Evolutionary conservation across 2,329 filamentous ascomycete species (phyloP), one percentile per base, ranked within the genome.

Genomic region (Epichloe amarillans): DNA sequence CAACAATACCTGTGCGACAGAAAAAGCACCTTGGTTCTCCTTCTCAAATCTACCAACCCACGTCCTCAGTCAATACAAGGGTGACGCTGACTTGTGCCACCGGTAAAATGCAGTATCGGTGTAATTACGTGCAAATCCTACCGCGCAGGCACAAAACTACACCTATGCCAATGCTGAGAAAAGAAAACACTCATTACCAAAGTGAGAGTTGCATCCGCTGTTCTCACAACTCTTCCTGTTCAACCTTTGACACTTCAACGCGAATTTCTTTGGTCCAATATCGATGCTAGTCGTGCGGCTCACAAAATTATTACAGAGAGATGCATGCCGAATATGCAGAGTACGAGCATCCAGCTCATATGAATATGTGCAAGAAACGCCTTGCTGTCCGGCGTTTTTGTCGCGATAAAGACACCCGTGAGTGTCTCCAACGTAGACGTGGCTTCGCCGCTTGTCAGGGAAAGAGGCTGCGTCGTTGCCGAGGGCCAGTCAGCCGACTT

Each of bases 401-500:
- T 68, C 7, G 66, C 66, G 11, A 65, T 67, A 52, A 61, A 68
- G 1, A 67, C 51, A 5, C 66, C 66, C 15, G 64, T 67, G 52
- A 64, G 53, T 1, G 55, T 57, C 38, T 56, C 57, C 0, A 57
- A 59, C 17, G 56, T 53, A 5, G 40, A 38, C 0, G 59, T 57
- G 5, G 58, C 47, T 37, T 42, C 26, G 1, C 59, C 56, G 11
- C 55, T 55, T 12, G 59, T 56, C 35, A 56, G 54, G 21, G 58
- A 55, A 11, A 55, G 49, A 11, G 59, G 58, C 7, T 57, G 47
- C 5, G 57, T 55, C 41, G 62, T 62, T 7, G 62, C 59, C n/a
- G 69, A 57, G 4, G 67, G 66, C 67, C 69, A 75, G 52, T 74
- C 70, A 15, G 61, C 64, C 11, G 63, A 60, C 3, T 64, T 65